Base-by-base conservation (phyloP, 306 rosid species). In the Vachellia collinsii region DNA sequence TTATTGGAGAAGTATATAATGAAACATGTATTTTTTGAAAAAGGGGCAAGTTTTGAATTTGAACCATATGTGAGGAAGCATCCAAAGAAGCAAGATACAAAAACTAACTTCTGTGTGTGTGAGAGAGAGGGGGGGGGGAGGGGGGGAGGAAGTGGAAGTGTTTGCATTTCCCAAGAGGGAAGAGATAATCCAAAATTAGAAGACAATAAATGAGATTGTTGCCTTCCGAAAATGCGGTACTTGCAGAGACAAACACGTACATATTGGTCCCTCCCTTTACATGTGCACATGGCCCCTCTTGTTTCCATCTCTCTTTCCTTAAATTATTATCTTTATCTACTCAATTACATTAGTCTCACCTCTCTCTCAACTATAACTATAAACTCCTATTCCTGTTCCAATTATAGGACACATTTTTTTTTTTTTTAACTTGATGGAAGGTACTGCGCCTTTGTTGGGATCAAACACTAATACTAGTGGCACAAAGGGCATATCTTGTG, bases 191-290 rank as follows among this genome's bases (percentile, higher is more conserved):
- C 79, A 81, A 85, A 81, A 84, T 16, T 70, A 62, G 81, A 50
- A 82, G 87, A 77, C 85, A 73, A 72, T 76, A 64, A 82, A 69
- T 82, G 75, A 75, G 83, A 83, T 78, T 80, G 85, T 72, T 54
- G 80, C 80, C 81, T 86, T 86, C 82, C 66, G 82, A 44, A 70
- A 70, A 93, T 89, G 81, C 86, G 90, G 72, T 72, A 79, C 80
- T 83, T 36, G 19, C n/a, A 12, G 69, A 83, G 12, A 43, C 0
- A 29, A 29, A 29, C 34, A 29, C 34, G 2, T 61, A 76, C 65
- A 65, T 72, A 54, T 75, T 79, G 91, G 89, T 73, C 76, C 64
- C 72, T 71, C 58, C 56, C 39, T 65, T 65, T 81, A 84, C 86
- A 64, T 64, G 41, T 37, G 70, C 70, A 63, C 69, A 63, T 63